A percentile compares a stretch with the other conserved stretches of the same genome.
phyloP scores from a whole-genome alignment of 2,329 filamentous ascomycete species.

The Chaetomium globosum region DNA sequence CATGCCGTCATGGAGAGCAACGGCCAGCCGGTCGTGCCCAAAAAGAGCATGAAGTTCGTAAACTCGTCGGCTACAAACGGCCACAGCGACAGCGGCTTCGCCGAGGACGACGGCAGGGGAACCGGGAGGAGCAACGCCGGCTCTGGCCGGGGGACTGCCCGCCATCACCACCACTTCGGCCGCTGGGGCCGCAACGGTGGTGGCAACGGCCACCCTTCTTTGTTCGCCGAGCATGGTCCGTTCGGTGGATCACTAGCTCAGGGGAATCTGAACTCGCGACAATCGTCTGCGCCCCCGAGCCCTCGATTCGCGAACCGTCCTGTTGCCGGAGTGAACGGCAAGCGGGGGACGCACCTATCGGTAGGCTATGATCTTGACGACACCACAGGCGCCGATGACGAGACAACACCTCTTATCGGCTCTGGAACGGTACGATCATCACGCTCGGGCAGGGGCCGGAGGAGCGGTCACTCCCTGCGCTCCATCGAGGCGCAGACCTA shows the following conservation, averaged over 20 bases:
- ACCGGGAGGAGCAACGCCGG: constrained; percentile 63
- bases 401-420: constrained; percentile 77
- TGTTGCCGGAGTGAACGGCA: constrained; percentile 41
- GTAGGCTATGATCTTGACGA: constrained; percentile 79
- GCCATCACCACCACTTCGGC: constrained; percentile 73
- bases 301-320: constrained; percentile 58
- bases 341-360: constrained; percentile 63
- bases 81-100: constrained; percentile 54
- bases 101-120: constrained; percentile 68
- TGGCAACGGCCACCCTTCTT: constrained; percentile 67
- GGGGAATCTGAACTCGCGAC: constrained; percentile 54
- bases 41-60: constrained; percentile 96
- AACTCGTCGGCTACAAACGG: constrained; percentile 71
- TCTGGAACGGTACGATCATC: constrained; percentile 58
- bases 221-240: constrained; percentile 77
- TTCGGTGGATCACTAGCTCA: constrained; percentile 63
- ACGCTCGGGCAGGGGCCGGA: constrained; percentile 61
- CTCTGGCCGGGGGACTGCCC: constrained; percentile 65
- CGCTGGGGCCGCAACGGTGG: constrained; percentile 72
- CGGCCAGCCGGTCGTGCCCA: constrained; percentile 59
- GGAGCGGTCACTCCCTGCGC: constrained; percentile 59
- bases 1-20: constrained; percentile 66
- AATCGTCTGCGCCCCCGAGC: constrained; percentile 70
- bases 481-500: constrained; percentile 75
- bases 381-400: constrained; percentile 75